Evolutionary conservation across 768 basidiomycete genomes (phyloP).

Genomic region (Russula griseocarnosa): DNA sequence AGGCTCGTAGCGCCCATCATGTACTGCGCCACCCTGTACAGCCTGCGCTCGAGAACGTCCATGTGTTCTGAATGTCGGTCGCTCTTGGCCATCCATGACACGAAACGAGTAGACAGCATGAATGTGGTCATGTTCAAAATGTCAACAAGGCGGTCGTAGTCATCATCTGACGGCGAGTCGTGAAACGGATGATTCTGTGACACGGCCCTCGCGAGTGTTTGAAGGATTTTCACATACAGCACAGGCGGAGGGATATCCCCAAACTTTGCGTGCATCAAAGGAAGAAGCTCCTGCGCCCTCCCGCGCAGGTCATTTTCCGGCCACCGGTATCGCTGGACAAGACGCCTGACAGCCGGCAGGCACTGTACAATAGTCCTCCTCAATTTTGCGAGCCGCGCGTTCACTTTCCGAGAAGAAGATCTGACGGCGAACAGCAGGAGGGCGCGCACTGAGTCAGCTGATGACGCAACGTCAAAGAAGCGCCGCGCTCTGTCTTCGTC

Average conservation of each 20-base stretch:
- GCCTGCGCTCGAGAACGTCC: slow-evolving; percentile 17
- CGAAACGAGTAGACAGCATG: slow-evolving; percentile 21
- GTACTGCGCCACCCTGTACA: slow-evolving; percentile 23
- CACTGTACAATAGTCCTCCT: slow-evolving; percentile 14
- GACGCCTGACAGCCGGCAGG: slow-evolving; percentile 15
- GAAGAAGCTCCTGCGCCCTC: slow-evolving; percentile 22
- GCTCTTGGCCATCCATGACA: slow-evolving; percentile 13
- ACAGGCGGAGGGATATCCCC: slow-evolving; percentile 10
- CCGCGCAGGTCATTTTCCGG: slow-evolving; percentile 12
- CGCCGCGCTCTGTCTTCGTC: slow-evolving; percentile 21
- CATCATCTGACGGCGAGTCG: slow-evolving; percentile 2
- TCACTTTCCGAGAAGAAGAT: slow-evolving; percentile 20
- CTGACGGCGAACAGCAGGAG: slow-evolving; percentile 13
- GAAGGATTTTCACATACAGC: slow-evolving; percentile 19
- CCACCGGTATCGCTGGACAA: slow-evolving; percentile 19
- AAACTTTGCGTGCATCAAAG: slow-evolving; percentile 13
- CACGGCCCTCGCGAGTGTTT: slow-evolving; percentile 11
- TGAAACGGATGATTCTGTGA: slow-evolving; percentile 1
- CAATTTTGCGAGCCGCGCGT: slow-evolving; percentile 19
- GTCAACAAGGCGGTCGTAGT: slow-evolving; percentile 16
- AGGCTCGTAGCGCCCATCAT: slow-evolving; percentile 22
- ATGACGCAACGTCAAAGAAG: slow-evolving; percentile 20
- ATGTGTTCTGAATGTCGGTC: slow-evolving; percentile 10
- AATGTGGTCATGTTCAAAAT: slow-evolving; percentile 22
- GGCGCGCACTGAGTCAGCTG: slow-evolving; percentile 10